Percentiles rank a stretch among this genome's conserved stretches.
Conservation (phyloP, 2,329 filamentous ascomycete genomes). For the Colletotrichum godetiae region DNA sequence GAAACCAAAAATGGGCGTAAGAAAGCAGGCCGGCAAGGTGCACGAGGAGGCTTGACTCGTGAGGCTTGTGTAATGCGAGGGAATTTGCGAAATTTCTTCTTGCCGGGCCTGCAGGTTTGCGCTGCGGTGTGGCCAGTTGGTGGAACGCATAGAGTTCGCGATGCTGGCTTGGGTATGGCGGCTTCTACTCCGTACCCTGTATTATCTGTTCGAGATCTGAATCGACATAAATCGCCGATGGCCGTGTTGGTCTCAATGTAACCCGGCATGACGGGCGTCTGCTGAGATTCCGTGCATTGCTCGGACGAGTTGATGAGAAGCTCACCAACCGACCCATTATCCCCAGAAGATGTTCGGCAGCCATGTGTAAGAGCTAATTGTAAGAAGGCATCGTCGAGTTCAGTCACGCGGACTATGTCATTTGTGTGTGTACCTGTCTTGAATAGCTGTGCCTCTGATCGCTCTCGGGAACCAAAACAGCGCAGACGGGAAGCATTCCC, state of each 20-base stretch:
- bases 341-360: too few species aligned
- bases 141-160: constrained; percentile 1
- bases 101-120: background rate
- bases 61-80: background rate
- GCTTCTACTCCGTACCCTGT: background rate
- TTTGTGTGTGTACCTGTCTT: background rate
- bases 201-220: background rate
- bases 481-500: background rate
- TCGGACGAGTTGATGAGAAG: background rate
- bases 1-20: background rate
- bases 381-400: background rate
- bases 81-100: constrained; percentile 11
- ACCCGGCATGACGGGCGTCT: constrained; percentile 4
- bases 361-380: background rate
- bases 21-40: background rate
- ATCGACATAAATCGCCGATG: constrained; percentile 18
- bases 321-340: background rate
- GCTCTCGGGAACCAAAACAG: constrained; percentile 4
- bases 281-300: constrained; percentile 2
- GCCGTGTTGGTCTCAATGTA: constrained; percentile 2
- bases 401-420: background rate
- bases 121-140: background rate
- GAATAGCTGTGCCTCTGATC: background rate
- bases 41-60: constrained; percentile 1
- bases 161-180: background rate